Evolutionary conservation across 805 yeast species (phyloP).

Genomic region (Cyberlindnera mrakii): DNA sequence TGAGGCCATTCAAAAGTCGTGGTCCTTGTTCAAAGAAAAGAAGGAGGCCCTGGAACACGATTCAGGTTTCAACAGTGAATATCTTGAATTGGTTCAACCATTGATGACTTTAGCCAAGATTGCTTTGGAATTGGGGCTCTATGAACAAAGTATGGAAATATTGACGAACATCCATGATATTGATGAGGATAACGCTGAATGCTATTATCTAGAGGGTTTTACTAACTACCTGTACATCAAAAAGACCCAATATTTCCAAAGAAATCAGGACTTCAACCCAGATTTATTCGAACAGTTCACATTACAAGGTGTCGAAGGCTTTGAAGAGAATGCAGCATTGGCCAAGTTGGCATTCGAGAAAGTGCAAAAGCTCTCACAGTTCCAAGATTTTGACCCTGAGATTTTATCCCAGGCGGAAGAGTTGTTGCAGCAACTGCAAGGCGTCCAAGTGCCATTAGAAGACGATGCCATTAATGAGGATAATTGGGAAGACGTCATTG

Average conservation of each 20-base stretch:
- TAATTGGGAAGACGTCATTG: slow-evolving; percentile 51
- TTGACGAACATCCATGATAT: slow-evolving; percentile 62
- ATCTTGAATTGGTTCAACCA: slow-evolving; percentile 66
- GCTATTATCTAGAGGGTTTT: slow-evolving; percentile 78
- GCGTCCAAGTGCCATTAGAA: slow-evolving; percentile 33
- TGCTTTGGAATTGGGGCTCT: slow-evolving; percentile 70
- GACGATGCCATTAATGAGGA: slow-evolving; percentile 28
- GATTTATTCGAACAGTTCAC: slow-evolving; percentile 20
- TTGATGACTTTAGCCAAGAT: slow-evolving; percentile 66
- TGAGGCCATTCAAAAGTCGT: slow-evolving; percentile 58
- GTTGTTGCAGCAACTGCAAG: slow-evolving; percentile 43
- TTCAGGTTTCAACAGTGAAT: slow-evolving; percentile 36
- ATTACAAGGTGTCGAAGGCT: slow-evolving; percentile 6
- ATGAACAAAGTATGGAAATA: slow-evolving; percentile 63
- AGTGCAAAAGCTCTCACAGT: slow-evolving; percentile 16
- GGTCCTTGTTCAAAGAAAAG: slow-evolving; percentile 58
- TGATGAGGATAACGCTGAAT: slow-evolving; percentile 79
- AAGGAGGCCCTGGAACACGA: slow-evolving; percentile 41
- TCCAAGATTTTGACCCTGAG: slow-evolving; percentile 52
- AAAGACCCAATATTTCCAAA: slow-evolving; percentile 20
- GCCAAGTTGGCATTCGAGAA: slow-evolving; percentile 9
- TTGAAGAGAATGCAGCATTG: slow-evolving; percentile 13
- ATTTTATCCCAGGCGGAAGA: slow-evolving; percentile 45
- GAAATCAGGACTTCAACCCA: slow-evolving; percentile 13
- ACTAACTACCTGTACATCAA: slow-evolving; percentile 52